Evolutionary conservation across 768 basidiomycete genomes (phyloP).

Genomic region (Podaxis sp.): DNA sequence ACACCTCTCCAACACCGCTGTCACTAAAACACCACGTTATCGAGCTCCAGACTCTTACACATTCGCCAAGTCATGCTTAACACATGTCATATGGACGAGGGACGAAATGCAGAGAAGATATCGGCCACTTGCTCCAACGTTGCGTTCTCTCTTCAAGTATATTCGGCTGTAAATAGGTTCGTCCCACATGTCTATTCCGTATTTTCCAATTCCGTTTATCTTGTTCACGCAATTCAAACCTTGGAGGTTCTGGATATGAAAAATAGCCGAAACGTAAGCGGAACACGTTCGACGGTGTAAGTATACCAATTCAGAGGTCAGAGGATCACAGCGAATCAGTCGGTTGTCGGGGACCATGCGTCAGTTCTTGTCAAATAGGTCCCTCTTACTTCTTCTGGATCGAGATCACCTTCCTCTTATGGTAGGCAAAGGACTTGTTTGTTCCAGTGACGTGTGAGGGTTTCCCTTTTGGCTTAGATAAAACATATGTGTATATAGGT

Average conservation of each 20-base stretch:
- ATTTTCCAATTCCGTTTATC: neutral
- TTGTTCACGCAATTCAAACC: neutral
- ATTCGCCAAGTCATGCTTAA: neutral
- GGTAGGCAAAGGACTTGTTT: neutral
- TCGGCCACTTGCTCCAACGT: neutral
- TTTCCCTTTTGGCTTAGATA: slow-evolving; percentile 4
- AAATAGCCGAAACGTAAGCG: neutral
- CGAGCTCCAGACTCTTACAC: neutral
- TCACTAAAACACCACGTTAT: neutral
- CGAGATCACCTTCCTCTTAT: slow-evolving; percentile 11
- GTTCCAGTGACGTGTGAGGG: slow-evolving; percentile 8
- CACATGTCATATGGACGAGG: neutral
- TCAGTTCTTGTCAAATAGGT: neutral
- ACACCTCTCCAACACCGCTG: neutral
- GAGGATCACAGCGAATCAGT: neutral
- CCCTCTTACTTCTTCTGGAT: neutral
- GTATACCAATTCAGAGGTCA: neutral
- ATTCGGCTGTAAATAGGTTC: neutral
- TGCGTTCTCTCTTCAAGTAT: neutral
- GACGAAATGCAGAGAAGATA: neutral
- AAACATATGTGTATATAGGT: slow-evolving; percentile 3
- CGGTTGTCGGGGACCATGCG: slow-evolving; percentile 5
- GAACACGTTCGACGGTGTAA: slow-evolving; percentile 4
- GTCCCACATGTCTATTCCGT: slow-evolving; percentile 9
- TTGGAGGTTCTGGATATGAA: neutral